A percentile compares a stretch with the other conserved stretches of the same genome.
phyloP scores from a whole-genome alignment of 1,139 yeast species.

The Taphrina confusa region DNA sequence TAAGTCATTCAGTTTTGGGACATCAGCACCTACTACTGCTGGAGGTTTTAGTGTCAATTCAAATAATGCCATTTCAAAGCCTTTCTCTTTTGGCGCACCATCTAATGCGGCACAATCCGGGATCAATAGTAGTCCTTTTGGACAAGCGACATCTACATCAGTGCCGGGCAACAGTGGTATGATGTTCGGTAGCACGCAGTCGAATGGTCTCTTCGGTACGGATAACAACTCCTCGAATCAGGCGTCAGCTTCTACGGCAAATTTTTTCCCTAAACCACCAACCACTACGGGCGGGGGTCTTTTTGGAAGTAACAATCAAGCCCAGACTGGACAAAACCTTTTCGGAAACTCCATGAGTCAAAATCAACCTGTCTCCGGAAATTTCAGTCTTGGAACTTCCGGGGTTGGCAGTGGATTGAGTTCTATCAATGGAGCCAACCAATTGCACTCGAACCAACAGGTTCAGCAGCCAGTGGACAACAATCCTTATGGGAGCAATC shows the following conservation, averaged over 20 bases:
- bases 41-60: conserved; percentile 7
- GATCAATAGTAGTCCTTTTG: not conserved
- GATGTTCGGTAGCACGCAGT: conserved; percentile 39
- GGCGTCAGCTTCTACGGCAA: conserved; percentile 32
- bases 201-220: conserved; percentile 22
- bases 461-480: conserved; percentile 54
- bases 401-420: not conserved
- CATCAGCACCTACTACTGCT: conserved; percentile 13
- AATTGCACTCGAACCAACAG: conserved; percentile 36
- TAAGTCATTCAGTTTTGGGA: conserved; percentile 27
- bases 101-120: conserved; percentile 25
- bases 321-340: conserved; percentile 7
- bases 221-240: conserved; percentile 39
- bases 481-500: conserved; percentile 75
- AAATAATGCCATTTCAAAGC: conserved; percentile 5
- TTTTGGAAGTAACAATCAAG: conserved; percentile 24
- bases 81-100: conserved; percentile 34
- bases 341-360: conserved; percentile 8
- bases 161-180: conserved; percentile 44
- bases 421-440: conserved; percentile 19
- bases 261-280: not conserved
- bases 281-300: conserved; percentile 44
- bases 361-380: not conserved
- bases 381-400: not conserved
- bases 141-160: not conserved